Evolutionary conservation across 345 rosid genomes (phyloP).

Genomic region (Alliaria petiolata): DNA sequence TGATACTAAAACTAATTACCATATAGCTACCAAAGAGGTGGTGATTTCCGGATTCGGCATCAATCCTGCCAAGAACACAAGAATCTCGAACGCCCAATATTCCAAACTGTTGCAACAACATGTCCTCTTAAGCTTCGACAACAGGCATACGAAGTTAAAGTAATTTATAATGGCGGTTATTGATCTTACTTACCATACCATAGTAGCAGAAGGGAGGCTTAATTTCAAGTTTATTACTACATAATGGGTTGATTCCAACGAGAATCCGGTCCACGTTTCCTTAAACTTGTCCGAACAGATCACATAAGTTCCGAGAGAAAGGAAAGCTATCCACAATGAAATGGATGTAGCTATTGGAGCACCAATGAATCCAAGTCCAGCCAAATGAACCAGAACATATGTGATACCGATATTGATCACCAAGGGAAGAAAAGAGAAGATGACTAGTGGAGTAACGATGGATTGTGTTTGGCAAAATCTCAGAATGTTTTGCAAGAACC

Average conservation of each 20-base stretch:
- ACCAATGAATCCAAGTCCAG: slow-evolving; percentile 56
- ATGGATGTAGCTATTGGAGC: slow-evolving; percentile 70
- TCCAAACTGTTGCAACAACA: slow-evolving; percentile 45
- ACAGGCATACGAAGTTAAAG: not conserved
- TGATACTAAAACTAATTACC: slow-evolving; percentile 33
- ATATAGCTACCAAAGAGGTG: slow-evolving; percentile 70
- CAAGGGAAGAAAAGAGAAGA: slow-evolving; percentile 43
- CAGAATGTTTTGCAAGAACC: slow-evolving; percentile 59
- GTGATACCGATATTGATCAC: slow-evolving; percentile 45
- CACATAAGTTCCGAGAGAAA: slow-evolving; percentile 45
- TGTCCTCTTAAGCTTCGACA: not conserved
- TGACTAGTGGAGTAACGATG: slow-evolving; percentile 41
- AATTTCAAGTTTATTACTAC: slow-evolving; percentile 38
- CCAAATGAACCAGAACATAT: slow-evolving; percentile 39
- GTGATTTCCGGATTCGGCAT: slow-evolving; percentile 55
- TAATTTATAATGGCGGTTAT: not conserved
- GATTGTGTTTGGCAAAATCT: slow-evolving; percentile 82
- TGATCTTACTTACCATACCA: slow-evolving; percentile 58
- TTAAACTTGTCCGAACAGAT: slow-evolving; percentile 36
- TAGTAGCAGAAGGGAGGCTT: slow-evolving; percentile 69
- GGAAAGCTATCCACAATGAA: slow-evolving; percentile 54
- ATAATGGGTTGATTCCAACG: slow-evolving; percentile 37
- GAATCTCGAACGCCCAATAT: slow-evolving; percentile 77
- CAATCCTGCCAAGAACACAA: slow-evolving; percentile 69
- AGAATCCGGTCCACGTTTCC: slow-evolving; percentile 61